Base-by-base conservation (phyloP, 805 yeast genomes). In the Candida berthetii region DNA sequence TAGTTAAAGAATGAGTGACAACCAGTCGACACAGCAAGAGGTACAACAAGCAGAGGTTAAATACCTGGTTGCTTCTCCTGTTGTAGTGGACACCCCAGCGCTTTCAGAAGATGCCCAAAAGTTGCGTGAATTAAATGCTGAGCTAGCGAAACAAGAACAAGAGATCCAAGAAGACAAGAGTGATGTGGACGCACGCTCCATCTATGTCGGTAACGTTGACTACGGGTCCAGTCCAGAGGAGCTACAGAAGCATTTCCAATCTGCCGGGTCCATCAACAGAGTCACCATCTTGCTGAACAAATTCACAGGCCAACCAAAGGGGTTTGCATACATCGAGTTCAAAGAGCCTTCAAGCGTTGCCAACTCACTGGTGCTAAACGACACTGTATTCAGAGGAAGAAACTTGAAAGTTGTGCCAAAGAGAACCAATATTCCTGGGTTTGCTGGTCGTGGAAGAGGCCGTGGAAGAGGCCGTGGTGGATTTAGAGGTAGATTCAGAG, bases 141-240 rank as follows among this genome's bases (percentile, higher is more conserved):
- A 68, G 35, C 54, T 72, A 13, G 71, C 68, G 32, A 60, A 61
- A 40, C 73, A 70, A 37, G 63, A 66, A 36, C 65, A 61, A 20
- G 69, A 53, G 41, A 61, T 58, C 47, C 57, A 52, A 46, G 81
- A 63, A 55, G 71, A 71, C 50, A 77, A 74, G 53, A 76, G 74
- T 49, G 89, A 82, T 42, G 72, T 80, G n/a, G 96, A 87, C 57
- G 69, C 83, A 4, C 74, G 89, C 47, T 80, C 89, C 4, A 71
- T 88, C 18, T 88, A 80, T 61, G 89, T 87, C 19, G 95, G 95
- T 3, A 85, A 84, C 52, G 93, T 88, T 20, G 96, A 87, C 55
- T 86, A 82, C 57, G 82, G 75, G 10, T 63, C 90, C 15, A 78
- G 86, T 7, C 90, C 95, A 20, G 81, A 81, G 49, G 95, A 87